Evolutionary conservation across 2,329 filamentous ascomycete species (phyloP).

Genomic region (Daldinia sp.): DNA sequence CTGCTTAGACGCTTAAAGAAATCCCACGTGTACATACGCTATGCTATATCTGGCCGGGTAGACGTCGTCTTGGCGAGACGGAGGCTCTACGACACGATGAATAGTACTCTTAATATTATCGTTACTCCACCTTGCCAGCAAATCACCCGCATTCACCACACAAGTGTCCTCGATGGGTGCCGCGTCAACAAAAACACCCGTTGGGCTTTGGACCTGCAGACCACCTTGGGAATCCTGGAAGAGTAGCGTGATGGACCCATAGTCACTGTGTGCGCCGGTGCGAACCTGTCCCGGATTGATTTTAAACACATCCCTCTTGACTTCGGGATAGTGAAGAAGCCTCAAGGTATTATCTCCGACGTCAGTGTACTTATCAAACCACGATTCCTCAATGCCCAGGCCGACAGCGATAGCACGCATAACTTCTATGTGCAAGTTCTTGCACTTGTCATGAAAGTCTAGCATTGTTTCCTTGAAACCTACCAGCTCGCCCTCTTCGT

Average conservation of each 20-base stretch:
- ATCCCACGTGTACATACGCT: conserved; percentile 63
- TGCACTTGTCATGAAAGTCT: conserved; percentile 77
- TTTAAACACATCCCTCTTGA: conserved; percentile 70
- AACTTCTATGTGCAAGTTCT: conserved; percentile 75
- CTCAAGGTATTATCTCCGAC: conserved; percentile 75
- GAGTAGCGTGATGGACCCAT: conserved; percentile 67
- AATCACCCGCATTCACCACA: conserved; percentile 88
- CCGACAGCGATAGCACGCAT: conserved; percentile 89
- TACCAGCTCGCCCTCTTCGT: conserved; percentile 57
- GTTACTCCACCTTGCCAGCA: conserved; percentile 89
- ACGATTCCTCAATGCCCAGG: conserved; percentile 73
- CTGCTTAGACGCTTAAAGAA: background rate
- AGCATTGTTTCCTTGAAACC: conserved; percentile 78
- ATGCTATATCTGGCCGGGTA: conserved; percentile 87
- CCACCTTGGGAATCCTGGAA: conserved; percentile 63
- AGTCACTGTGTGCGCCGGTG: conserved; percentile 79
- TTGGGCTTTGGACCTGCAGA: conserved; percentile 62
- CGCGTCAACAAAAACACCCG: conserved; percentile 81
- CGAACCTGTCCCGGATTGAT: conserved; percentile 74
- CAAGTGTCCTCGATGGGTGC: conserved; percentile 83
- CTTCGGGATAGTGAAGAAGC: conserved; percentile 78
- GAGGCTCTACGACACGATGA: conserved; percentile 89
- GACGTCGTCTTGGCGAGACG: conserved; percentile 60
- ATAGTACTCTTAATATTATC: conserved; percentile 90
- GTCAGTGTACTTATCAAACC: conserved; percentile 80